A percentile compares a stretch with the other conserved stretches of the same genome.
phyloP scores from a whole-genome alignment of 148 eudicot species.

The Vaccinium macrocarpon region DNA sequence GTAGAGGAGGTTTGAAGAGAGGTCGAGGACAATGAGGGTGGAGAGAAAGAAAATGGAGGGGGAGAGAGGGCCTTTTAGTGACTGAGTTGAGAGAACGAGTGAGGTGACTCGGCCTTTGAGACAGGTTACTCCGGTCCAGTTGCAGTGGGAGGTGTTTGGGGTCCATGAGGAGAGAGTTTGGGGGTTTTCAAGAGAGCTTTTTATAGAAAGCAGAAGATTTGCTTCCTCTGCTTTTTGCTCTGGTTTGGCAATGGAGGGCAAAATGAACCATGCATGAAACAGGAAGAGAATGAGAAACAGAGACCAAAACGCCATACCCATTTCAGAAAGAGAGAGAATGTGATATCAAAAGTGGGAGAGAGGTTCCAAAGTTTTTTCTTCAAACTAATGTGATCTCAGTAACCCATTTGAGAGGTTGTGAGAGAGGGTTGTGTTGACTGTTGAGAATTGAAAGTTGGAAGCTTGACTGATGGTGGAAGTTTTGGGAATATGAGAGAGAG shows the following conservation, averaged over 20 bases:
- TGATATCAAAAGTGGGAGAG: neutral
- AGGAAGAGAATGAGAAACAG: neutral
- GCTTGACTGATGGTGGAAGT: neutral
- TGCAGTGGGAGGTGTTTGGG: constrained; percentile 28
- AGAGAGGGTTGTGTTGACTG: neutral
- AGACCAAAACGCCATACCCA: constrained; percentile 12
- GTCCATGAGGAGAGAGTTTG: constrained; percentile 32
- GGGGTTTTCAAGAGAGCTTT: constrained; percentile 31
- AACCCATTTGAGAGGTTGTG: neutral
- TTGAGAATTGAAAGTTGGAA: neutral
- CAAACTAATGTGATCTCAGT: neutral
- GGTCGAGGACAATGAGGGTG: constrained; percentile 31
- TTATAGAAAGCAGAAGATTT: constrained; percentile 31
- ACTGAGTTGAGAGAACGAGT: constrained; percentile 28
- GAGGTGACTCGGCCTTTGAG: constrained; percentile 30
- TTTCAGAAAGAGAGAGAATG: neutral
- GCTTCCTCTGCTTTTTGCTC: neutral
- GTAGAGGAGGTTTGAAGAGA: constrained; percentile 30
- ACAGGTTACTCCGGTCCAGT: constrained; percentile 45
- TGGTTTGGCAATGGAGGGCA: neutral
- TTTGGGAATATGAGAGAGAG: constrained; percentile 17
- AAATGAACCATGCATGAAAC: neutral
- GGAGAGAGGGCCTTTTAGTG: constrained; percentile 32
- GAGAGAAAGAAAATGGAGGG: constrained; percentile 32
- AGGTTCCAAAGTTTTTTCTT: neutral